These are phyloP conservation scores for Lactarius evosmus DNA, from an alignment of 768 basidiomycete genomes.

Conservation along the genomic window DNA sequence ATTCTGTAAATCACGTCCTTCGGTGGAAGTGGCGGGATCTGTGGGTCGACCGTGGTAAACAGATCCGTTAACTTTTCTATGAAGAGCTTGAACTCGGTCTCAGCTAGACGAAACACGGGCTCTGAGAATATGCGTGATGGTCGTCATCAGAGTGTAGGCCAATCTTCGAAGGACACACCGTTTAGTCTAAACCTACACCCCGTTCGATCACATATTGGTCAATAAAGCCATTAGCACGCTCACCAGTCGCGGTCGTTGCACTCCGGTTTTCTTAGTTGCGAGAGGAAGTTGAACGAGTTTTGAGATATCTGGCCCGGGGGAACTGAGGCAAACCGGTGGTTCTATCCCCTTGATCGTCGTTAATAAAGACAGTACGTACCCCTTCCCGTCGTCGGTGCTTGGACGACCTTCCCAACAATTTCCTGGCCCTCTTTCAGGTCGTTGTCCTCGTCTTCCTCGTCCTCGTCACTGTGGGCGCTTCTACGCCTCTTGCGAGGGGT, in stretches of 20 bases:
- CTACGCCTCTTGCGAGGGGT: conserved; percentile 29
- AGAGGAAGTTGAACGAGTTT: conserved; percentile 80
- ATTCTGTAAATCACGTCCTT: conserved; percentile 93
- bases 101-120: conserved; percentile 74
- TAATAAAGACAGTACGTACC: conserved; percentile 43
- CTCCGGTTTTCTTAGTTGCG: conserved; percentile 62
- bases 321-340: conserved; percentile 41
- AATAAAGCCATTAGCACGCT: conserved; percentile 21
- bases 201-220: background rate
- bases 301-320: conserved; percentile 82
- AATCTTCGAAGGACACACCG: conserved; percentile 40
- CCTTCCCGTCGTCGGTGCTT: conserved; percentile 80
- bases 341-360: background rate
- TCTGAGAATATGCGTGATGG: conserved; percentile 41
- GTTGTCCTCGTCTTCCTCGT: conserved; percentile 38
- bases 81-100: conserved; percentile 88
- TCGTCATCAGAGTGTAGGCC: background rate
- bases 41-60: conserved; percentile 68
- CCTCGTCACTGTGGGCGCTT: conserved; percentile 38
- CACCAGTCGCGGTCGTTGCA: conserved; percentile 86
- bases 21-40: conserved; percentile 84
- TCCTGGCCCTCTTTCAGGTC: conserved; percentile 63
- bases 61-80: conserved; percentile 65
- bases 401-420: conserved; percentile 70
- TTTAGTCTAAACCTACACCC: conserved; percentile 73